phyloP scores from a whole-genome alignment of 2,329 filamentous ascomycete genomes.

The Neodidymelliopsis sp. region DNA sequence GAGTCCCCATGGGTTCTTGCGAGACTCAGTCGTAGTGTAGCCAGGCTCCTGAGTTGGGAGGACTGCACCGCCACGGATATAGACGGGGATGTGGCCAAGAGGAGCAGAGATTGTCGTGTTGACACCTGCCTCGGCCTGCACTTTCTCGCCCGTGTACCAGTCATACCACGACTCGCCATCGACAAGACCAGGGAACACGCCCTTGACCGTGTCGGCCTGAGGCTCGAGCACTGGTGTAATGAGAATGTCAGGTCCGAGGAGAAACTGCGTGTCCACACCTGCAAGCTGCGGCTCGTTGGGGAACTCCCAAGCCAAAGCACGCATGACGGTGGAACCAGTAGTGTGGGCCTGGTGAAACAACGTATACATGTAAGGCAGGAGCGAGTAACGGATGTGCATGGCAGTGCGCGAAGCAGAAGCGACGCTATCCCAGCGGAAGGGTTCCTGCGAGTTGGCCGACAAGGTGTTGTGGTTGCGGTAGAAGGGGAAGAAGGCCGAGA shows the following conservation, averaged over 20 bases:
- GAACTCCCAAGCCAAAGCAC: conserved; percentile 78
- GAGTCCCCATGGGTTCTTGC: conserved; percentile 71
- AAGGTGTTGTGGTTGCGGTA: conserved; percentile 78
- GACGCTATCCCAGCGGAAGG: conserved; percentile 73
- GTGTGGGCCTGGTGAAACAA: conserved; percentile 72
- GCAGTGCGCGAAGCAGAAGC: conserved; percentile 69
- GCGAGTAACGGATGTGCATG: conserved; percentile 73
- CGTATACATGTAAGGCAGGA: conserved; percentile 80
- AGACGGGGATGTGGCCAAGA: conserved; percentile 74
- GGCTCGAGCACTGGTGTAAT: conserved; percentile 73
- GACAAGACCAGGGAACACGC: conserved; percentile 72
- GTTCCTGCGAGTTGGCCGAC: conserved; percentile 70
- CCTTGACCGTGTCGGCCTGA: conserved; percentile 67
- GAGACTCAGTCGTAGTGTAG: conserved; percentile 69
- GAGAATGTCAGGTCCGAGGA: conserved; percentile 71
- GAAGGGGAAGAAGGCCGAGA: conserved; percentile 78
- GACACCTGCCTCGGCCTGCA: conserved; percentile 60
- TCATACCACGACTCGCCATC: conserved; percentile 75
- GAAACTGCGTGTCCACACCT: conserved; percentile 73
- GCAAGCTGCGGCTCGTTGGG: conserved; percentile 73
- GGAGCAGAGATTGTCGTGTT: conserved; percentile 69
- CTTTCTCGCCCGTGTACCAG: conserved; percentile 73
- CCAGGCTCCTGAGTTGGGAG: conserved; percentile 73
- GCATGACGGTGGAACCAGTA: conserved; percentile 73
- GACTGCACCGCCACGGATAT: conserved; percentile 71